Conservation (phyloP, 2,329 filamentous ascomycete genomes). For the Fusarium mundagurra region DNA sequence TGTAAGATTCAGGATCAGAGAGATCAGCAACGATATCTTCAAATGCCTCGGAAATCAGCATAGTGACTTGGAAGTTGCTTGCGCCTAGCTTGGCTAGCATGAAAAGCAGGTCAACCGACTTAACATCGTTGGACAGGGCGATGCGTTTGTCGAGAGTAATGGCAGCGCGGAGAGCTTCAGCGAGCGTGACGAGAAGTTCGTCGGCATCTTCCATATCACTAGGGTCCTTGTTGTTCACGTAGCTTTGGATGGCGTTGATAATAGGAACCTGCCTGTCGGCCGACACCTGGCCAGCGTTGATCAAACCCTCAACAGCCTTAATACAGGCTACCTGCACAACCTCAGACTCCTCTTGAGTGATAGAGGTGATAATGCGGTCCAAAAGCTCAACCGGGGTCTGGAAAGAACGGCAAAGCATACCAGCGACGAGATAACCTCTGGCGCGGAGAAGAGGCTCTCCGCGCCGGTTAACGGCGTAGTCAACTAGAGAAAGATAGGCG, state of each 20-base stretch:
- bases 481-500: conserved; percentile 82
- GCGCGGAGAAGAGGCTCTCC: conserved; percentile 83
- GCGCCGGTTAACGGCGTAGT: conserved; percentile 75
- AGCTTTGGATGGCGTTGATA: conserved; percentile 73
- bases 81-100: conserved; percentile 88
- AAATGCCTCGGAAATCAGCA: conserved; percentile 89
- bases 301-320: conserved; percentile 79
- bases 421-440: conserved; percentile 87
- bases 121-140: conserved; percentile 75
- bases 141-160: conserved; percentile 83
- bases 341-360: conserved; percentile 80
- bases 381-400: conserved; percentile 72
- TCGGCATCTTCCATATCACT: conserved; percentile 88
- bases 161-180: conserved; percentile 84
- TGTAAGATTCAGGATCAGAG: conserved; percentile 74
- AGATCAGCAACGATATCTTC: conserved; percentile 83
- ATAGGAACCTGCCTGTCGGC: conserved; percentile 68
- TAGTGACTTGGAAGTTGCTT: conserved; percentile 88
- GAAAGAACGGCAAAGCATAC: conserved; percentile 77
- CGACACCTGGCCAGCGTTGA: conserved; percentile 62
- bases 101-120: conserved; percentile 86
- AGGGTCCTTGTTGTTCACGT: conserved; percentile 82
- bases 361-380: conserved; percentile 78
- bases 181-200: conserved; percentile 89
- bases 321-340: conserved; percentile 93